Evolutionary conservation across 805 yeast species (phyloP).

Genomic region (Hemisphaericaspora nanyangensis): DNA sequence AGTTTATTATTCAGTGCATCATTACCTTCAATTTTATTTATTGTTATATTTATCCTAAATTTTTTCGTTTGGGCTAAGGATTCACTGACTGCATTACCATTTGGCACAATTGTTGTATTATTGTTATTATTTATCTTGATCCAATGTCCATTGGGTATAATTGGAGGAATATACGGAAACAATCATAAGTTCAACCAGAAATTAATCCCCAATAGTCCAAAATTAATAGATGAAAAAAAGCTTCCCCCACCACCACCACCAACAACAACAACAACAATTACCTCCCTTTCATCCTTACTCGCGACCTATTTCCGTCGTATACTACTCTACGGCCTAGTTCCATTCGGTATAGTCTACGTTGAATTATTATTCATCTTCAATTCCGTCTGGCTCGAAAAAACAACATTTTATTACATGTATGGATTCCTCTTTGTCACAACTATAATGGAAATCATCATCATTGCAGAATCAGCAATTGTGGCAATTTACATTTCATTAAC

Average conservation of each 20-base stretch:
- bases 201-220: not conserved
- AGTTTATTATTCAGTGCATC: slow-evolving; percentile 32
- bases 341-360: slow-evolving; percentile 77
- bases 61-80: slow-evolving; percentile 72
- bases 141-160: slow-evolving; percentile 70
- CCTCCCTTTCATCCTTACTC: slow-evolving; percentile 4
- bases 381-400: slow-evolving; percentile 75
- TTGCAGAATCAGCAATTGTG: slow-evolving; percentile 68
- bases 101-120: slow-evolving; percentile 64
- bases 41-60: slow-evolving; percentile 54
- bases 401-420: slow-evolving; percentile 74
- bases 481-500: slow-evolving; percentile 60
- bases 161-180: slow-evolving; percentile 65
- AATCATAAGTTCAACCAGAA: slow-evolving; percentile 6
- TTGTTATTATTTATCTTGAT: slow-evolving; percentile 56
- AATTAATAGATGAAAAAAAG: no score
- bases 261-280: not conserved
- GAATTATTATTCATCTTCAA: slow-evolving; percentile 71
- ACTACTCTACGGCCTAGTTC: slow-evolving; percentile 62
- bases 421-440: slow-evolving; percentile 70
- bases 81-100: slow-evolving; percentile 74
- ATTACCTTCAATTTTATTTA: slow-evolving; percentile 46
- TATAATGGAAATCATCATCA: slow-evolving; percentile 54
- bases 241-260: not conserved
- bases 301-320: slow-evolving; percentile 17